A percentile compares a stretch with the other conserved stretches of the same genome.
Evolutionary conservation across 768 basidiomycete species (phyloP).

Genomic region (Nidularia sp.): DNA sequence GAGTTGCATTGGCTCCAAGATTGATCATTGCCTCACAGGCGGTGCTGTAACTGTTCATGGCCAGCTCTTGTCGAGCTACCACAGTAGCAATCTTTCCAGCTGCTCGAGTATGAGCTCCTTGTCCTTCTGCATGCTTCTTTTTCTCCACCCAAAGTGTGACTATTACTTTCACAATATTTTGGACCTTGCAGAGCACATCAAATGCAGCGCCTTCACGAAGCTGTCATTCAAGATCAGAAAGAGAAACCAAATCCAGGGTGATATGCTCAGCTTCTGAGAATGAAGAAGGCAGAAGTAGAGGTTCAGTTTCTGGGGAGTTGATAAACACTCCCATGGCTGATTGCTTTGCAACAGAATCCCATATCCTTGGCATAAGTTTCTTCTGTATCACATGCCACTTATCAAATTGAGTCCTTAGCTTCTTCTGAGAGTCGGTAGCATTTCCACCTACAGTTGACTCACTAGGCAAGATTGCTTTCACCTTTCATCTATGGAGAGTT

Average conservation of each 20-base stretch:
- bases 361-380: conserved; percentile 1
- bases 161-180: conserved; percentile 1
- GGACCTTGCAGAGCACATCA: conserved; percentile 7
- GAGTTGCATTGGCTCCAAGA: neutral
- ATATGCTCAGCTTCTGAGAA: neutral
- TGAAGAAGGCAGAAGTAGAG: conserved; percentile 12
- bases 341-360: conserved; percentile 1
- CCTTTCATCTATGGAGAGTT: too few relatives aligned
- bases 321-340: neutral
- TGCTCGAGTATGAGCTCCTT: conserved; percentile 6
- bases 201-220: conserved; percentile 10
- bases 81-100: neutral
- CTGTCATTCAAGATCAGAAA: conserved; percentile 5
- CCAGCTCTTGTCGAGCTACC: neutral
- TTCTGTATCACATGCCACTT: conserved; percentile 8
- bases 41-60: conserved; percentile 9
- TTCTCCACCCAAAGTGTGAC: neutral
- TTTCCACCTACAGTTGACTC: too few relatives aligned
- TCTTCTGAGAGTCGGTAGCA: too few relatives aligned
- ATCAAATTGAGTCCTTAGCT: conserved; percentile 6
- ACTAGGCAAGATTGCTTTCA: too few relatives aligned
- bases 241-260: neutral
- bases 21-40: conserved; percentile 3
- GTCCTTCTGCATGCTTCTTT: conserved; percentile 6
- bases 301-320: conserved; percentile 2